A percentile compares a stretch with the other conserved stretches of the same genome.
Conservation (phyloP, 495 filamentous ascomycete species). For the Trichocladium uniseriatum region DNA sequence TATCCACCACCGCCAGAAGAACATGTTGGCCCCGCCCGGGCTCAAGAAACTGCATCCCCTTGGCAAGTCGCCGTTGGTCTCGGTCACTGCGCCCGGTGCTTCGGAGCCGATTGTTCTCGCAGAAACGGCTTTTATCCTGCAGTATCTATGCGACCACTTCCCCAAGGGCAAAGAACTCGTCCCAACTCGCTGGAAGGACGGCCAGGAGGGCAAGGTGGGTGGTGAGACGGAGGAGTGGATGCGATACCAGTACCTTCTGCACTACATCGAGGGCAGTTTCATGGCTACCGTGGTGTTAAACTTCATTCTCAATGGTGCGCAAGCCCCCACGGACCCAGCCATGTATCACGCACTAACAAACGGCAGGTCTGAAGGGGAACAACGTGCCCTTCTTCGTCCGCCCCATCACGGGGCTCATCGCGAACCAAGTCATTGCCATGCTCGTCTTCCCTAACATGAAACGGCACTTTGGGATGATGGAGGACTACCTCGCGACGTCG, state of each 20-base stretch:
- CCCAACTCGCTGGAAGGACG: slow-evolving; percentile 53
- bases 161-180: slow-evolving; percentile 41
- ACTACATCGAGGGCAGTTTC: slow-evolving; percentile 72
- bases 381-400: slow-evolving; percentile 74
- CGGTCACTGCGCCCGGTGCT: slow-evolving; percentile 36
- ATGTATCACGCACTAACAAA: neutral
- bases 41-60: slow-evolving; percentile 70
- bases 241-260: slow-evolving; percentile 65
- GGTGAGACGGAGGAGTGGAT: slow-evolving; percentile 67
- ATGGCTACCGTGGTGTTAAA: slow-evolving; percentile 59
- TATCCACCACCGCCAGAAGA: slow-evolving; percentile 53
- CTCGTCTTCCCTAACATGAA: slow-evolving; percentile 58
- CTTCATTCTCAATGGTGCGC: slow-evolving; percentile 36
- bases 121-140: slow-evolving; percentile 66
- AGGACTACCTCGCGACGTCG: slow-evolving; percentile 57
- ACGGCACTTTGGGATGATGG: slow-evolving; percentile 60
- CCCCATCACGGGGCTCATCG: slow-evolving; percentile 58
- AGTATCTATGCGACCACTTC: slow-evolving; percentile 76
- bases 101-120: slow-evolving; percentile 56
- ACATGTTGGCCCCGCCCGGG: slow-evolving; percentile 53
- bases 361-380: slow-evolving; percentile 41
- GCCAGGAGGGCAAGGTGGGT: slow-evolving; percentile 47
- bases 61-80: slow-evolving; percentile 74
- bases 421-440: slow-evolving; percentile 46
- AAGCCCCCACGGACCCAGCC: neutral